Evolutionary conservation across 192 early-diverging fungal genomes (phyloP).

Genomic region (Spizellomyces sp.): DNA sequence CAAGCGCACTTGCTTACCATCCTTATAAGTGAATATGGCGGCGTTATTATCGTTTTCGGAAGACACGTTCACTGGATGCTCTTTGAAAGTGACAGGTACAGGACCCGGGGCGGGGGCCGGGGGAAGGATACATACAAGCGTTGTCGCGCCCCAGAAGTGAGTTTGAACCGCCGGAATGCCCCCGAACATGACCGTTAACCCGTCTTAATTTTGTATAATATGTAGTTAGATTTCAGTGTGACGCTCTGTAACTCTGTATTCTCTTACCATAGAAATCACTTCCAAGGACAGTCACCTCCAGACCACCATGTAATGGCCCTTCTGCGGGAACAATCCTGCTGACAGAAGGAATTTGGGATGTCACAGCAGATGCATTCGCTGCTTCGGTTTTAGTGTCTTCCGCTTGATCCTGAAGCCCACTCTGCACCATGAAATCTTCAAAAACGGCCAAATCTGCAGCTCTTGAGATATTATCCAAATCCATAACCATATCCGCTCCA

Average conservation of each 20-base stretch:
- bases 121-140: conserved; percentile 82
- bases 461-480: neutral
- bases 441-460: neutral
- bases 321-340: conserved; percentile 77
- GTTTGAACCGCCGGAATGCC: conserved; percentile 70
- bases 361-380: neutral
- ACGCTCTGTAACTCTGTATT: neutral
- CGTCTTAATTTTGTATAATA: conserved; percentile 33
- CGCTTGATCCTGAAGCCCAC: neutral
- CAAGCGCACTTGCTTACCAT: conserved; percentile 13
- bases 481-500: neutral
- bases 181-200: conserved; percentile 80
- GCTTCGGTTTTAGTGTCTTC: neutral
- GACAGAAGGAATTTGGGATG: conserved; percentile 32
- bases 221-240: neutral
- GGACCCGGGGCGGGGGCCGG: conserved; percentile 73
- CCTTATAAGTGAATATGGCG: conserved; percentile 54
- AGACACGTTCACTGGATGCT: conserved; percentile 23
- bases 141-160: conserved; percentile 76
- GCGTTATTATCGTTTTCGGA: conserved; percentile 13
- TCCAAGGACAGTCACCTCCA: conserved; percentile 82
- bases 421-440: neutral
- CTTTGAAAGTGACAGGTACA: conserved; percentile 57
- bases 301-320: conserved; percentile 86
- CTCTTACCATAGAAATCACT: conserved; percentile 64